Conservation (phyloP, 106 monocot genomes). For the Xerophyta viscosa region DNA sequence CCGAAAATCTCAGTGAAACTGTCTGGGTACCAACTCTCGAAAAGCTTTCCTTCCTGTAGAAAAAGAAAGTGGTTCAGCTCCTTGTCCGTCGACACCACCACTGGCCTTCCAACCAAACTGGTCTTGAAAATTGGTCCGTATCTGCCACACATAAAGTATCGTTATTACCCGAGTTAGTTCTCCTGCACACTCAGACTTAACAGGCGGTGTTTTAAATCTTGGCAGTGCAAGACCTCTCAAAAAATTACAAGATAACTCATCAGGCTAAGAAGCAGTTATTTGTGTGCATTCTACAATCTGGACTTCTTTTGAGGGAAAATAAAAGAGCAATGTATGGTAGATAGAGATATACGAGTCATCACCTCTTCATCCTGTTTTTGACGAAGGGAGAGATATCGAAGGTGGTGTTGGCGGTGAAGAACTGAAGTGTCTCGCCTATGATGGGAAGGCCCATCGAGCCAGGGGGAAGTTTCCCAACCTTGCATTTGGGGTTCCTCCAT, state of each 20-base stretch:
- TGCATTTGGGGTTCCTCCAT: constrained; percentile 38
- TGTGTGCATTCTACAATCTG: no score
- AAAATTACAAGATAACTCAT: background rate
- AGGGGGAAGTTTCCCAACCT: constrained; percentile 47
- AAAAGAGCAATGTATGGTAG: background rate
- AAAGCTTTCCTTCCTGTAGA: constrained; percentile 56
- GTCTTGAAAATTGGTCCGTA: constrained; percentile 58
- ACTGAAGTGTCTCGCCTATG: constrained; percentile 44
- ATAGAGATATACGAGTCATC: no score
- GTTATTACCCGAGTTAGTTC: no score
- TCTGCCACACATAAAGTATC: constrained; percentile 11
- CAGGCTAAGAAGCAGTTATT: no score
- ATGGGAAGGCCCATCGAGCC: constrained; percentile 47
- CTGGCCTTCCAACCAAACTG: constrained; percentile 41
- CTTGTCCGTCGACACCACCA: constrained; percentile 44
- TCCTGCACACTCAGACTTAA: no score
- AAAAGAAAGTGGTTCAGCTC: constrained; percentile 46
- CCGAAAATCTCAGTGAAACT: constrained; percentile 66
- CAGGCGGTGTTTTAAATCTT: no score
- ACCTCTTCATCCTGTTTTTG: constrained; percentile 39
- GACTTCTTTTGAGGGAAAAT: no score
- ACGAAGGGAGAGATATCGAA: constrained; percentile 41
- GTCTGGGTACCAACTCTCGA: constrained; percentile 57
- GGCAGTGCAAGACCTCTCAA: no score
- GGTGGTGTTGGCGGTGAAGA: constrained; percentile 33